Conservation (phyloP, 1,139 yeast species). For the Blastobotrys elegans region DNA sequence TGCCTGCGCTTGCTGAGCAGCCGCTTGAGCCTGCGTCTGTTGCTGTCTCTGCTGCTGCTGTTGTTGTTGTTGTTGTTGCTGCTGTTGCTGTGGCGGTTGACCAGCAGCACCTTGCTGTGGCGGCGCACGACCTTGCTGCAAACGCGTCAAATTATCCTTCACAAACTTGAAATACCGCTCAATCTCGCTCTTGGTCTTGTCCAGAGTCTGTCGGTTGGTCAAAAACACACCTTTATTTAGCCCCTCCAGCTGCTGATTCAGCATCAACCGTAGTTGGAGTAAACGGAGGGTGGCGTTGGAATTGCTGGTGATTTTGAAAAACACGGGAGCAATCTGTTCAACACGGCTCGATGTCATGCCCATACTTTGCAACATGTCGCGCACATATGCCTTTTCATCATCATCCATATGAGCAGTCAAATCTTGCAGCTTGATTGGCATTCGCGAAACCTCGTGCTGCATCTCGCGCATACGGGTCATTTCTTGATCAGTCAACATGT, state of each 20-base stretch:
- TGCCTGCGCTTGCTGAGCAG: conserved; percentile 8
- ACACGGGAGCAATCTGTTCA: conserved; percentile 73
- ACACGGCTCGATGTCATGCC: conserved; percentile 63
- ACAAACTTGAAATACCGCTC: conserved; percentile 72
- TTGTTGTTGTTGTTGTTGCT: conserved; percentile 3
- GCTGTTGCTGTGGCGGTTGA: conserved; percentile 14
- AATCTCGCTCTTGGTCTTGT: conserved; percentile 65
- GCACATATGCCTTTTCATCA: conserved; percentile 60
- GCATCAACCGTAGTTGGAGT: conserved; percentile 73
- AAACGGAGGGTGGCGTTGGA: conserved; percentile 70
- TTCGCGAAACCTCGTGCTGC: conserved; percentile 62
- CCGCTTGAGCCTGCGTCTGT: not conserved
- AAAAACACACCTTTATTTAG: conserved; percentile 57
- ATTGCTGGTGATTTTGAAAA: conserved; percentile 67
- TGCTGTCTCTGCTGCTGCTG: conserved; percentile 7
- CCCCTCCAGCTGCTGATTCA: conserved; percentile 68
- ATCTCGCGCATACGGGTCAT: conserved; percentile 54
- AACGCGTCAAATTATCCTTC: conserved; percentile 43
- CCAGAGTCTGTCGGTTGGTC: conserved; percentile 65
- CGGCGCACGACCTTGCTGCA: conserved; percentile 14
- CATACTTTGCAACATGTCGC: conserved; percentile 52
- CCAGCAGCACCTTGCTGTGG: conserved; percentile 3
- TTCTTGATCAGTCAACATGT: conserved; percentile 39
- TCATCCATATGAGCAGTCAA: conserved; percentile 55
- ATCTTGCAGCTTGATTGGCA: conserved; percentile 63